Base-by-base conservation (phyloP, 2,329 filamentous ascomycete species). In the Cryphonectria radicalis region DNA sequence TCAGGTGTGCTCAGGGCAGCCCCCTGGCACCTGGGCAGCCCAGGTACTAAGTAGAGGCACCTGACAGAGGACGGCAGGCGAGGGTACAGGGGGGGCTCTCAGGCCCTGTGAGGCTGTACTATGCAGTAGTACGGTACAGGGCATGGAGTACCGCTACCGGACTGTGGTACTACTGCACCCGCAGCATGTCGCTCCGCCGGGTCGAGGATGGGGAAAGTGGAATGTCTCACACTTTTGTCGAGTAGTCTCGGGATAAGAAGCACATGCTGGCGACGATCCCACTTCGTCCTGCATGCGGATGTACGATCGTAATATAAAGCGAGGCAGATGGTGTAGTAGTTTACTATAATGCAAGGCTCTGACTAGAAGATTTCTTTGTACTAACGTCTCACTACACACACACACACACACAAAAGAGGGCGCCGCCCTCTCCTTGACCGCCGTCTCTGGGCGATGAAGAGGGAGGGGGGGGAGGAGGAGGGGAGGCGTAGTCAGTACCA, bases 141-240 rank as follows among this genome's bases (percentile, higher is more conserved):
- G 28, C 8, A 35, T 17, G 5, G 55, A 32, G 55, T 60, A 37
- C 32, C 6, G 32, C 8, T 62, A 62, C 59, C 19, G 35, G 4
- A 35, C 59, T 13, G 59, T n/a, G 59, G 59, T 62, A 40, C 59
- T 62, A 62, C 59, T 62, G 59, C 59, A 62, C 32, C 28, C 19
- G 32, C 57, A 35, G 57, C 57, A 37, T 17, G 57, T 4, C 22
- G 59, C 59, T 40, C 32, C 22, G 46, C 46, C 46, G n/a, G 46
- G 46, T 50, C 46, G 46, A n/a, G 46, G 46, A 50, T 22, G 46
- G 19, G 46, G 46, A 50, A 50, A 22, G 46, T 50, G 17, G 17
- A 10, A 13, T 40, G 59, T 62, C 59, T 62, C 28, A 10, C 19
- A 19, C 25, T 10, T 50, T n/a, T 1, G 6, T n/a, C 4, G 4